Evolutionary conservation across 768 basidiomycete genomes (phyloP), one percentile per base, ranked within the genome.

Genomic region (Boletus rufocinnamomeus): DNA sequence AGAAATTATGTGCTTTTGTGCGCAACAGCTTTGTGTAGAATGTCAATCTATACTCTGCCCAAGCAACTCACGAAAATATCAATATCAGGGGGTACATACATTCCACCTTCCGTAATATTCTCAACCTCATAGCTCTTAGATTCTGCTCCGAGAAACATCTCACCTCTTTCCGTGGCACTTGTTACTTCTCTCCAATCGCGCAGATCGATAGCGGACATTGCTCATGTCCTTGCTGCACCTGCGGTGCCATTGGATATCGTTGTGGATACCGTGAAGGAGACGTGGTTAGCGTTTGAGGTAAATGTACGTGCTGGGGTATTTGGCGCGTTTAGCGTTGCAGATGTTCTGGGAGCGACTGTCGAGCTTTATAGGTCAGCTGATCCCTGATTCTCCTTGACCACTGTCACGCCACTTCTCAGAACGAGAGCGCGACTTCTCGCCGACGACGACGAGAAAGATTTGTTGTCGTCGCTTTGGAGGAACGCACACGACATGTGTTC

Each of bases 401-500:
- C 50, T 38, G 54, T 63, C 40, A 58, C 46, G 13, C 51, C 45
- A 51, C 50, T 50, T 54, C 27, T 25, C 61, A 80, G 80, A 62
- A 61, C 72, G 28, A 73, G 71, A 56, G 70, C 73, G 6, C 67
- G 61, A 52, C 56, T 50, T n/a, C 65, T 66, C 14, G 56, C 59
- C 25, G 68, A 70, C 16, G 70, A 69, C 13, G 48, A 70, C 7
- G 81, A 83, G 19, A 76, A 75, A 49, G 76, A 79, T 11, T 56
- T 70, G 6, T 64, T 84, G 27, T 73, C 75, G 25, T 73, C 70
- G 2, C 79, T 84, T n/a, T 87, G 84, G 81, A 77, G 77, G 62
- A 79, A 80, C n/a, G 82, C 82, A 4, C 85, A 84, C 54, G 87
- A 91, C 55, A 80, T 89, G 52, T 84, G 83, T 61, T 87, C 88